A percentile compares a stretch with the other conserved stretches of the same genome.
Conservation (phyloP, 768 basidiomycete genomes). For the Tricholoma terreum region DNA sequence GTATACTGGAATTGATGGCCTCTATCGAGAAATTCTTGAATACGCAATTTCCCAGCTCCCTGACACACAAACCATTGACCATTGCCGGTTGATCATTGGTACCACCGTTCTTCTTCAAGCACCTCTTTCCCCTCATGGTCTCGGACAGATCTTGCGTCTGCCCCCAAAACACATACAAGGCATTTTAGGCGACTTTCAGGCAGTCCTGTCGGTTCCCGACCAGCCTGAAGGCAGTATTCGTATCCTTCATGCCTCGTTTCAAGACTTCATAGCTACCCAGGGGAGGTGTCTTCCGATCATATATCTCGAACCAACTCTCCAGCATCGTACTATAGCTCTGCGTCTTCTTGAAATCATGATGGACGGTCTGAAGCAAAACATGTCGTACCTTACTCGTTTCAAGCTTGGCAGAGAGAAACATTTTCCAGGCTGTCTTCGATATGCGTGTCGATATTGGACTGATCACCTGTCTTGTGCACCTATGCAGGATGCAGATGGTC, state of each 20-base stretch:
- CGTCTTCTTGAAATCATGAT: conserved; percentile 9
- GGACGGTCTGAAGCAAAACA: conserved; percentile 7
- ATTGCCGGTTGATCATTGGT: conserved; percentile 11
- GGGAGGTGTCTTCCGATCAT: conserved; percentile 5
- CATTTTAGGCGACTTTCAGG: conserved; percentile 7
- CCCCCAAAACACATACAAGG: conserved; percentile 10
- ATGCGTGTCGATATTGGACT: conserved; percentile 14
- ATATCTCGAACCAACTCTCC: conserved; percentile 9
- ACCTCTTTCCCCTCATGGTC: conserved; percentile 8
- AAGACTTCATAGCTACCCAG: conserved; percentile 6
- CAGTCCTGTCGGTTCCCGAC: conserved; percentile 8
- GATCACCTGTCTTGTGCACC: conserved; percentile 10
- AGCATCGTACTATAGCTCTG: conserved; percentile 5
- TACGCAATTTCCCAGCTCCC: conserved; percentile 7
- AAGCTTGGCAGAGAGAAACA: conserved; percentile 12
- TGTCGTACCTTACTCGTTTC: conserved; percentile 15
- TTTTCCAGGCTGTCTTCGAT: conserved; percentile 11
- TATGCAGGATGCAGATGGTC: conserved; percentile 1
- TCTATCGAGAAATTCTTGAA: conserved; percentile 7
- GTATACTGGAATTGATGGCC: conserved; percentile 6
- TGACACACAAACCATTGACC: not conserved
- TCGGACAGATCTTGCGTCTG: conserved; percentile 5
- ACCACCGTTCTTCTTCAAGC: conserved; percentile 9
- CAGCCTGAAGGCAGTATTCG: conserved; percentile 4
- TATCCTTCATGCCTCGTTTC: conserved; percentile 10